Percentiles rank a stretch among this genome's conserved stretches.
These are phyloP conservation scores for Salvia miltiorrhiza DNA, from an alignment of 257 asterid genomes.

Conservation along the genomic window DNA sequence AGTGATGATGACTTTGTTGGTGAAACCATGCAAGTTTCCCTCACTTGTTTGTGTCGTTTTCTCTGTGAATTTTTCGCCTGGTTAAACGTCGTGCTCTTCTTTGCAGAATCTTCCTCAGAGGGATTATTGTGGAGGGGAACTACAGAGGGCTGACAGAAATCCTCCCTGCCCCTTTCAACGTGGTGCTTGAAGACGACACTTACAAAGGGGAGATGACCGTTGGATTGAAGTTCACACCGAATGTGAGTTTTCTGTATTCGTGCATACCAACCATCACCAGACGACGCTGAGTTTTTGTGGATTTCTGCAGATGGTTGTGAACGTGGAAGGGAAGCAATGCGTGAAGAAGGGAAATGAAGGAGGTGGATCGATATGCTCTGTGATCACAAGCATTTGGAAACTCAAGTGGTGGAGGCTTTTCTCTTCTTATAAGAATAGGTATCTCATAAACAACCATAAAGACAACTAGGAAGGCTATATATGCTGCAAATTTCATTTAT, in stretches of 20 bases:
- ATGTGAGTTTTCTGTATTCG: conserved; percentile 27
- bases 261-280: not conserved
- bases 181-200: conserved; percentile 66
- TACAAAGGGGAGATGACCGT: conserved; percentile 61
- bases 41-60: not conserved
- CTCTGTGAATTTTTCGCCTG: not conserved
- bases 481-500: too few species aligned
- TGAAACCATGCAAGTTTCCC: conserved; percentile 51
- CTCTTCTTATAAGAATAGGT: conserved; percentile 25
- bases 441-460: conserved; percentile 23
- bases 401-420: conserved; percentile 45
- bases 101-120: conserved; percentile 62
- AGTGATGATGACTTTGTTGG: conserved; percentile 50
- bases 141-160: conserved; percentile 42
- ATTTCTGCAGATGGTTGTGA: conserved; percentile 20
- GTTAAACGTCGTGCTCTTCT: too few species aligned
- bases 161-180: conserved; percentile 59
- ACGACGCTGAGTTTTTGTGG: not conserved
- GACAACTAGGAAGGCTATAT: conserved; percentile 26
- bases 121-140: conserved; percentile 56
- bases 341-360: conserved; percentile 21
- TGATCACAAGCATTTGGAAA: conserved; percentile 36
- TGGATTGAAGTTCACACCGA: conserved; percentile 51
- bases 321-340: conserved; percentile 20
- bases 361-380: conserved; percentile 36